Conservation (phyloP, 2,329 filamentous ascomycete genomes). For the Nothophaeocryptopus gaeumannii region DNA sequence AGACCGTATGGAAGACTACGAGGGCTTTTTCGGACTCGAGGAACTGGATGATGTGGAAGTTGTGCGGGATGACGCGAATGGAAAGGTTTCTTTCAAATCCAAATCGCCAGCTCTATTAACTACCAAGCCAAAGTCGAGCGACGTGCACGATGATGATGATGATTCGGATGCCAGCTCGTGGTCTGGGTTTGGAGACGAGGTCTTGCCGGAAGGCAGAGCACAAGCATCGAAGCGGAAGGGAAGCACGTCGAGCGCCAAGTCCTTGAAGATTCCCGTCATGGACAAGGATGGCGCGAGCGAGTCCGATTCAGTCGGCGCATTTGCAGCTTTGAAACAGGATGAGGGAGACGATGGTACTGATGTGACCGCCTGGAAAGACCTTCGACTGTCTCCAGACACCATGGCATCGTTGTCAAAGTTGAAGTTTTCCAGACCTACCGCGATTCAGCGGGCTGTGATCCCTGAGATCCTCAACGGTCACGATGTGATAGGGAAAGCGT, state of each 20-base stretch:
- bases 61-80: conserved; percentile 56
- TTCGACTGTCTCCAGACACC: conserved; percentile 70
- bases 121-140: not conserved
- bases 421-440: conserved; percentile 75
- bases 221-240: too few species aligned
- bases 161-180: conserved; percentile 40
- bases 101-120: conserved; percentile 1
- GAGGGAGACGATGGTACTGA: conserved; percentile 60
- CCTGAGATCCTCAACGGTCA: conserved; percentile 78
- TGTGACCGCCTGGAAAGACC: conserved; percentile 72
- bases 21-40: conserved; percentile 88
- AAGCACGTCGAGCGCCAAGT: conserved; percentile 9
- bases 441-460: conserved; percentile 76
- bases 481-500: conserved; percentile 92
- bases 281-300: not conserved
- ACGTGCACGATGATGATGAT: conserved; percentile 49
- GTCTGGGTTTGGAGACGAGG: conserved; percentile 56
- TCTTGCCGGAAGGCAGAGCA: conserved; percentile 23
- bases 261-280: conserved; percentile 15
- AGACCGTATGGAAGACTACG: conserved; percentile 80
- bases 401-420: conserved; percentile 74
- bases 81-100: conserved; percentile 42
- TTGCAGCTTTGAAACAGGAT: conserved; percentile 52
- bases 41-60: conserved; percentile 90
- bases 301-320: conserved; percentile 22